Conservation (phyloP, 176 grass and related monocot species). For the Coix lacrymajobi region DNA sequence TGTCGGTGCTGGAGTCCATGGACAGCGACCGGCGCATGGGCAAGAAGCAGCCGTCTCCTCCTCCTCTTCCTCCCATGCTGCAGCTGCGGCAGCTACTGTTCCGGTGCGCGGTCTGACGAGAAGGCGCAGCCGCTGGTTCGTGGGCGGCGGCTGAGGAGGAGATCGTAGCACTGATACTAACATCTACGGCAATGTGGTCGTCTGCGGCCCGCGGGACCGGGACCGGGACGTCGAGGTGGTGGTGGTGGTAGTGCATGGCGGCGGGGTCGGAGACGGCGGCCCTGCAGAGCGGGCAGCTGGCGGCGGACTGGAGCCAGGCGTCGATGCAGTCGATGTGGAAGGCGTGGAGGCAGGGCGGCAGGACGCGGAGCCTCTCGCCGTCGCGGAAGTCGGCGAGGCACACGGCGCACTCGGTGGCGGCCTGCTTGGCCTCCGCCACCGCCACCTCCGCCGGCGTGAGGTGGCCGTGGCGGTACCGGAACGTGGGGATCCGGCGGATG, state of each 20-base stretch:
- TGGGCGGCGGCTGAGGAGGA: neutral
- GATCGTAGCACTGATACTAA: neutral
- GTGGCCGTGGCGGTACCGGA: slow-evolving; percentile 28
- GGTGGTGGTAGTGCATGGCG: neutral
- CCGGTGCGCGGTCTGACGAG: neutral
- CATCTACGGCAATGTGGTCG: neutral
- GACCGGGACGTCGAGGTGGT: no score
- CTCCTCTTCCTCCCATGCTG: neutral
- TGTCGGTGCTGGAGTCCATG: slow-evolving; percentile 60
- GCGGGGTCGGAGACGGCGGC: slow-evolving; percentile 14
- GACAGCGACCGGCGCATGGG: slow-evolving; percentile 69
- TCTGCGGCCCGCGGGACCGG: neutral
- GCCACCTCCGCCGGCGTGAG: neutral
- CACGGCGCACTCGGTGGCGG: slow-evolving; percentile 50
- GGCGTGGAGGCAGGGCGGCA: slow-evolving; percentile 72
- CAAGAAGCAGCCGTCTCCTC: neutral
- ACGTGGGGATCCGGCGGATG: slow-evolving; percentile 57
- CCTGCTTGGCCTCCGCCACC: neutral
- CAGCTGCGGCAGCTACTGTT: neutral
- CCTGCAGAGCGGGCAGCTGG: slow-evolving; percentile 87
- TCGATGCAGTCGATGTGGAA: slow-evolving; percentile 99
- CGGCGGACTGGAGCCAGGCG: slow-evolving; percentile 72
- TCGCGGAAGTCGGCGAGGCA: slow-evolving; percentile 66
- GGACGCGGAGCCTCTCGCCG: slow-evolving; percentile 56
- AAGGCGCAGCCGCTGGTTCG: neutral